Conservation (phyloP, 1,284 basidiomycete species). For the Puccinia horiana region DNA sequence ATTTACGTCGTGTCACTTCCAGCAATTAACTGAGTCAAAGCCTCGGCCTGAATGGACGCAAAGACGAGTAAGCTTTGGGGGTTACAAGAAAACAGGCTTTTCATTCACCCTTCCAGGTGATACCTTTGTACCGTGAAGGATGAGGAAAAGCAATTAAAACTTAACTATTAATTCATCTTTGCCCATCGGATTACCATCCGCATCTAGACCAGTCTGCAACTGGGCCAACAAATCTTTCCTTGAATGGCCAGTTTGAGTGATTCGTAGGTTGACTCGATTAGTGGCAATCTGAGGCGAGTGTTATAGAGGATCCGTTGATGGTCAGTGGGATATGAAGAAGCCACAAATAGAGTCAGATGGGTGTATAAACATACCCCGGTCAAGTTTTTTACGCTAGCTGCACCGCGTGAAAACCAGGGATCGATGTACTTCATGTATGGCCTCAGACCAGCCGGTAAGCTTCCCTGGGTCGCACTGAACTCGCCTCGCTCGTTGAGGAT, state of each 20-base stretch:
- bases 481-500: constrained; percentile 88
- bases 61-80: background rate
- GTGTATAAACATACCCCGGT: constrained; percentile 62
- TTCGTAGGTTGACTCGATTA: constrained; percentile 73
- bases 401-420: constrained; percentile 76
- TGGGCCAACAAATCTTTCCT: constrained; percentile 77
- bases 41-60: constrained; percentile 19
- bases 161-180: constrained; percentile 80
- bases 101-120: constrained; percentile 66
- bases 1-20: constrained; percentile 60
- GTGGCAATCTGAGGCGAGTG: constrained; percentile 66
- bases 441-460: constrained; percentile 70
- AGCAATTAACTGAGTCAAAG: constrained; percentile 42
- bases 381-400: constrained; percentile 70
- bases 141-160: constrained; percentile 56
- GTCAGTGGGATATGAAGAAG: background rate
- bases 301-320: background rate
- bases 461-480: constrained; percentile 79
- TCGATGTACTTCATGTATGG: constrained; percentile 52
- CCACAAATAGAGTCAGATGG: constrained; percentile 4
- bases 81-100: constrained; percentile 67
- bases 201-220: constrained; percentile 74
- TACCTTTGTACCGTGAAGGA: background rate
- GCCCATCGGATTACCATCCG: constrained; percentile 75
- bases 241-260: constrained; percentile 65